Base-by-base conservation (phyloP, 805 yeast species). In the Candida boidinii region DNA sequence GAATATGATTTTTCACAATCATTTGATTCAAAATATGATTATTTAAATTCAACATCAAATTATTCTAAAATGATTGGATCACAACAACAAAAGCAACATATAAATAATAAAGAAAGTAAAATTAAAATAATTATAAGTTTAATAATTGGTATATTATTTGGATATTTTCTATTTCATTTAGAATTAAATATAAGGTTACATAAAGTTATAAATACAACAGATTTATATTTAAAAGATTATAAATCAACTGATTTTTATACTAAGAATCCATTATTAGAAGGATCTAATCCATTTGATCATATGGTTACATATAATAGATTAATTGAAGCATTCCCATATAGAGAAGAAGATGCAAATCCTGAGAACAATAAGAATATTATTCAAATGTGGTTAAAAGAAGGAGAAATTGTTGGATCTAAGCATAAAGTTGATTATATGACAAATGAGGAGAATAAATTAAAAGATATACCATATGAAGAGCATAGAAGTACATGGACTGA, bases 401-500 rank as follows among this genome's bases (percentile, higher is more conserved):
- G 39, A 10, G 36, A n/a, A n/a, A n/a, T n/a, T n/a, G n/a, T n/a
- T 35, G 2, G 34, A 40, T 17, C 38, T 5, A 35, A 36, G 2
- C 32, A 40, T 17, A 27, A 27, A 14, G 33, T n/a, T n/a, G n/a
- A n/a, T n/a, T n/a, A n/a, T n/a, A n/a, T n/a, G n/a, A 32, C 35
- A n/a, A 33, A 30, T 14, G 34, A 34, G 14, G 32, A 34, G n/a
- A 17, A 39, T 7, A 26, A 20, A 78, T 50, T 79, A 76, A 20
- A 52, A 63, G 14, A 53, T 52, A 17, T 77, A 70, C 53, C 47
- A 2, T 37, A 43, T 28, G 59, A 58, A 25, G 61, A 63, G 21
- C 68, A 60, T 26, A 70, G 73, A 36, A 55, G 66, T 14, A 60
- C 72, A 23, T 86, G 96, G 96, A 63, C 66, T 3, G 62, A 56